Conservation (phyloP, 2,329 filamentous ascomycete species). For the Aureobasidium sp. region DNA sequence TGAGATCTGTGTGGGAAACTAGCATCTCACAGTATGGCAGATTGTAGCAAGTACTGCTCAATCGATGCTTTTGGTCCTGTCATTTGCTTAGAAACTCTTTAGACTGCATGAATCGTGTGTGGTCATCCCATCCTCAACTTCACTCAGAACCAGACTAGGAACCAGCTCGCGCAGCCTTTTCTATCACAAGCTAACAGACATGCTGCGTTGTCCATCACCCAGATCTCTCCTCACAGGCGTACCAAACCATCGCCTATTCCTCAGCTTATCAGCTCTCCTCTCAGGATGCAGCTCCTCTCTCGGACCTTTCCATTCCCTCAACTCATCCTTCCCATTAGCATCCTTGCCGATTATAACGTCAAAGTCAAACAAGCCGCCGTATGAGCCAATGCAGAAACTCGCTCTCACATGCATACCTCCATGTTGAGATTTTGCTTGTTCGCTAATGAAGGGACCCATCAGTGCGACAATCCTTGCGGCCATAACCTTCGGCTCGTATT, state of each 20-base stretch:
- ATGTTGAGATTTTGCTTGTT: slow-evolving; percentile 29
- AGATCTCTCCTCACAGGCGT: not conserved
- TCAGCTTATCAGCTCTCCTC: slow-evolving; percentile 34
- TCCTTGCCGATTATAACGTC: slow-evolving; percentile 33
- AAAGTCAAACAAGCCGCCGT: slow-evolving; percentile 37
- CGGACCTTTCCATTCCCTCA: slow-evolving; percentile 34
- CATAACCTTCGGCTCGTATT: slow-evolving; percentile 32
- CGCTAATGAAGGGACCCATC: slow-evolving; percentile 32
- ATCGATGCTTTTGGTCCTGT: too few relatives aligned
- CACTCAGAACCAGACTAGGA: too few relatives aligned
- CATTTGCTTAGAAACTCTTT: too few relatives aligned
- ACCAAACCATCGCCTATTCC: slow-evolving; percentile 35
- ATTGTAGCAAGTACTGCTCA: too few relatives aligned
- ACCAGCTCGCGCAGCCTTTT: not conserved
- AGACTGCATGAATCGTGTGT: too few relatives aligned
- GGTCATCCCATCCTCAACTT: too few relatives aligned
- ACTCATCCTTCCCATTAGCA: slow-evolving; percentile 25
- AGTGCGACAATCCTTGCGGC: slow-evolving; percentile 33
- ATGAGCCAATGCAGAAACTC: slow-evolving; percentile 35
- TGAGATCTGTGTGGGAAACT: too few relatives aligned
- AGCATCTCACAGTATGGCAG: too few relatives aligned
- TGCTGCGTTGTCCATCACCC: not conserved
- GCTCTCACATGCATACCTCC: slow-evolving; percentile 37
- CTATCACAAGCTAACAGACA: not conserved
- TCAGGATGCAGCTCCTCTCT: slow-evolving; percentile 35